These are phyloP conservation scores for Curvularia sp. DNA, from an alignment of 2,329 filamentous ascomycete species.

Conservation along the genomic window DNA sequence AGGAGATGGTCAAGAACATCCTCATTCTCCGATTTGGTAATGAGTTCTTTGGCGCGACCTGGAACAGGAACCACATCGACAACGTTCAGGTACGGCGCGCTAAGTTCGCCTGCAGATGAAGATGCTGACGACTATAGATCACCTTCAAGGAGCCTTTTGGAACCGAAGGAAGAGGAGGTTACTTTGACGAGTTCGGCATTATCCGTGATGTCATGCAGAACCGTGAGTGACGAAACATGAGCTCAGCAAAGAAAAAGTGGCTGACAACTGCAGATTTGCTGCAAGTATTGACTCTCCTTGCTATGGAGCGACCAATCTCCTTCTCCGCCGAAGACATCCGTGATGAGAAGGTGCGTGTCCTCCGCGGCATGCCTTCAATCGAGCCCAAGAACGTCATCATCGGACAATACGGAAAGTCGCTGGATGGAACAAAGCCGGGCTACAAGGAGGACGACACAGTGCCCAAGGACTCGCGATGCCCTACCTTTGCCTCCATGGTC, in stretches of 20 bases:
- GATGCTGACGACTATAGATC: conserved; percentile 63
- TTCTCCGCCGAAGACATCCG: conserved; percentile 98
- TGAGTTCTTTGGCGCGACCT: conserved; percentile 97
- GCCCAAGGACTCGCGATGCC: conserved; percentile 94
- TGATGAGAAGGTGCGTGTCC: conserved; percentile 97
- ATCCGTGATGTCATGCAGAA: conserved; percentile 99
- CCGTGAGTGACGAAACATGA: conserved; percentile 59
- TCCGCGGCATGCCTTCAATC: conserved; percentile 90
- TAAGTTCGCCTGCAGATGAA: background rate
- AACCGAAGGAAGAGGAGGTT: conserved; percentile 95
- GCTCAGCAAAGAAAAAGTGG: background rate
- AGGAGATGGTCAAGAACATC: conserved; percentile 99
- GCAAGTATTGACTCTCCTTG: conserved; percentile 92
- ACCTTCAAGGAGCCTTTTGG: conserved; percentile 99
- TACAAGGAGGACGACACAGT: conserved; percentile 99
- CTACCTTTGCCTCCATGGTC: conserved; percentile 96
- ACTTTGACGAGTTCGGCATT: conserved; percentile 99
- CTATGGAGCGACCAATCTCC: conserved; percentile 98
- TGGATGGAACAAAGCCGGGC: conserved; percentile 93
- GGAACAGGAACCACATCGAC: conserved; percentile 99
- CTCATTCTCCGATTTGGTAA: conserved; percentile 97
- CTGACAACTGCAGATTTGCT: conserved; percentile 69
- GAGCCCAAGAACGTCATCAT: conserved; percentile 99
- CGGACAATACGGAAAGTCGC: conserved; percentile 94
- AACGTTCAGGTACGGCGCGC: conserved; percentile 76